A percentile compares a stretch with the other conserved stretches of the same genome.
These are phyloP conservation scores for Vitis amurensis DNA, from an alignment of 164 flowering plant species.

Conservation along the genomic window DNA sequence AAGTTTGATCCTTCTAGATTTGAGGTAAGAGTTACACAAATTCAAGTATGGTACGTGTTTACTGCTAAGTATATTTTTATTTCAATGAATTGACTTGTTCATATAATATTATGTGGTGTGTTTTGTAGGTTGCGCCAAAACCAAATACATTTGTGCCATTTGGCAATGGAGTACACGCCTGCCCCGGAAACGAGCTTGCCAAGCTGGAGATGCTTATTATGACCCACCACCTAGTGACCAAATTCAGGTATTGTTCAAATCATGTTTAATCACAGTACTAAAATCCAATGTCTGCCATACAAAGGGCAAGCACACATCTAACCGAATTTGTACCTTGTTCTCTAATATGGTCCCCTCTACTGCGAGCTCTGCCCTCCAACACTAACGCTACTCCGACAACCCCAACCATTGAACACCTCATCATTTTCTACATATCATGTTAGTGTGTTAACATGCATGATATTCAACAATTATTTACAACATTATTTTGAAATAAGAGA, in stretches of 20 bases:
- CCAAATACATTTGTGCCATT: constrained; percentile 80
- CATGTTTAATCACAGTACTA: too few relatives aligned
- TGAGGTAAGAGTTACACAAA: constrained; percentile 48
- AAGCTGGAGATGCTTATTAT: constrained; percentile 71
- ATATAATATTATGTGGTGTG: neutral
- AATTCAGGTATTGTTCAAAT: constrained; percentile 51
- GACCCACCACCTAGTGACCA: constrained; percentile 62
- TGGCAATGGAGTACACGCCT: constrained; percentile 73
- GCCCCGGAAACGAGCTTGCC: constrained; percentile 87
- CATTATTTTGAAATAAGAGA: too few relatives aligned
- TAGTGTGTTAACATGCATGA: too few relatives aligned
- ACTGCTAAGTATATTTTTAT: neutral
- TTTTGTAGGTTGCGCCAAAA: constrained; percentile 58
- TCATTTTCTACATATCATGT: too few relatives aligned
- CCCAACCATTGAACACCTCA: too few relatives aligned
- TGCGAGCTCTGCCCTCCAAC: too few relatives aligned
- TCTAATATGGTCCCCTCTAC: too few relatives aligned
- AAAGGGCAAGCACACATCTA: too few relatives aligned
- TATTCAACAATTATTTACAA: too few relatives aligned
- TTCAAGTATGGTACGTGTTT: neutral
- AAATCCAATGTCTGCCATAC: too few relatives aligned
- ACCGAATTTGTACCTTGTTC: too few relatives aligned
- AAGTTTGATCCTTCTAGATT: constrained; percentile 87
- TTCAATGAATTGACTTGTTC: neutral
- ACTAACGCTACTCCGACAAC: too few relatives aligned